A percentile compares a stretch with the other conserved stretches of the same genome.
Evolutionary conservation across 345 rosid genomes (phyloP).

Genomic region (Viola odorata): DNA sequence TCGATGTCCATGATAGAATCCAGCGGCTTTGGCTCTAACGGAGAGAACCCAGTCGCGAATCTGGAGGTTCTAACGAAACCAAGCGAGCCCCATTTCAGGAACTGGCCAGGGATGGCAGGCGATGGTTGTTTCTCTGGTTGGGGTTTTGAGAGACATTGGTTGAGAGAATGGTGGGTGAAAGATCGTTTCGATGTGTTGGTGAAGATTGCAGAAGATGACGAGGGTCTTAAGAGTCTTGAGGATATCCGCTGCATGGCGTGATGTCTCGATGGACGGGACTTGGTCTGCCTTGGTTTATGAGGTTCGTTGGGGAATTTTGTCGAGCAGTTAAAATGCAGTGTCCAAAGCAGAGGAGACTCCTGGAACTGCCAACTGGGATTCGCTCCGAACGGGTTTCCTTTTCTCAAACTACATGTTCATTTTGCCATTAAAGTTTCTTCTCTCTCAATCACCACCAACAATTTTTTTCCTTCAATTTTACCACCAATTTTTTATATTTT

Average conservation of each 20-base stretch:
- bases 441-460: too few relatives aligned
- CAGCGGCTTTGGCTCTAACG: slow-evolving; percentile 76
- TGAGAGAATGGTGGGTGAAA: slow-evolving; percentile 7
- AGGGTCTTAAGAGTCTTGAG: slow-evolving; percentile 13
- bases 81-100: slow-evolving; percentile 55
- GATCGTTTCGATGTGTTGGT: background rate
- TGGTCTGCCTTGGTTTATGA: background rate
- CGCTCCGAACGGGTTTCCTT: too few relatives aligned
- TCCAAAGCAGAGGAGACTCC: too few relatives aligned
- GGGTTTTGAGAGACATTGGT: background rate
- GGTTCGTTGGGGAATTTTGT: slow-evolving; percentile 1
- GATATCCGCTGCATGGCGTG: slow-evolving; percentile 16
- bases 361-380: too few relatives aligned
- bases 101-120: slow-evolving; percentile 14
- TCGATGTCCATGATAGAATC: slow-evolving; percentile 79
- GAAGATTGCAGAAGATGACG: slow-evolving; percentile 1
- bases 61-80: slow-evolving; percentile 64
- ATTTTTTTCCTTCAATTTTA: too few relatives aligned
- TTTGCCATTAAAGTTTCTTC: too few relatives aligned
- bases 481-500: too few relatives aligned
- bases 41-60: slow-evolving; percentile 79
- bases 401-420: too few relatives aligned
- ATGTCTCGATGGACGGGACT: background rate
- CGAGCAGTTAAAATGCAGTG: too few relatives aligned
- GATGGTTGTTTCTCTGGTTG: background rate